Evolutionary conservation across 73 alveolate genomes (phyloP).

Genomic region (Uronychia binucleata): DNA sequence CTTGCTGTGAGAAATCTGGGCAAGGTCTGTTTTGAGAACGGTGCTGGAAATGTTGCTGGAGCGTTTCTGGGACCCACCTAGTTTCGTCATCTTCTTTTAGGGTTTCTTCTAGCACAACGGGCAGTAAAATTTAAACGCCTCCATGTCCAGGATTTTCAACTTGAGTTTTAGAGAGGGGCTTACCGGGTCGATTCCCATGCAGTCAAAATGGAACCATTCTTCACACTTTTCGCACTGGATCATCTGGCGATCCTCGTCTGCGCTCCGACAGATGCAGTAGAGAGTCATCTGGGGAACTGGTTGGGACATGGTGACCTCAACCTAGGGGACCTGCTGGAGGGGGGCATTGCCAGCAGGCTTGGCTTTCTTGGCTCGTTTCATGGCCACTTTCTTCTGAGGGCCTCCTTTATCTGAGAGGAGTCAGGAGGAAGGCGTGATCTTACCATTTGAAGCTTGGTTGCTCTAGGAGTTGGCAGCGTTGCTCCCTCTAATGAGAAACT

Average conservation of each 20-base stretch:
- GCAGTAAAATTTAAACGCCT: slow-evolving; percentile 28
- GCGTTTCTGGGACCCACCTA: not conserved
- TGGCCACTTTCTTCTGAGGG: not conserved
- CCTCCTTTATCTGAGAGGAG: not conserved
- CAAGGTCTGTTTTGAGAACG: not conserved
- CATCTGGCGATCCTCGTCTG: slow-evolving; percentile 49
- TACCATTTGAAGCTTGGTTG: not conserved
- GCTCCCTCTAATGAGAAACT: not conserved
- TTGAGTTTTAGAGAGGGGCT: not conserved
- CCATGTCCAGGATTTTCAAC: slow-evolving; percentile 36
- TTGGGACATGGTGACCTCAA: not conserved
- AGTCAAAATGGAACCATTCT: slow-evolving; percentile 59
- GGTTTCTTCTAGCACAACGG: slow-evolving; percentile 48
- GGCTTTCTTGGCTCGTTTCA: not conserved
- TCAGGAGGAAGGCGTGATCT: not conserved
- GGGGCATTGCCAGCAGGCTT: not conserved
- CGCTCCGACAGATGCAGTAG: slow-evolving; percentile 50
- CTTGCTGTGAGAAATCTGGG: not conserved
- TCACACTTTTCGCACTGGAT: slow-evolving; percentile 56
- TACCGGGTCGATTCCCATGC: slow-evolving; percentile 52
- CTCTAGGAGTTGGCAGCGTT: not conserved
- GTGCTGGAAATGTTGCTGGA: not conserved
- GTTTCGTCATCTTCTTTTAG: slow-evolving; percentile 2
- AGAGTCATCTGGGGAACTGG: slow-evolving; percentile 4
- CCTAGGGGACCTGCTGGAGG: not conserved